Conservation (phyloP, 2,329 filamentous ascomycete species). For the Fusarium pseudograminearum region DNA sequence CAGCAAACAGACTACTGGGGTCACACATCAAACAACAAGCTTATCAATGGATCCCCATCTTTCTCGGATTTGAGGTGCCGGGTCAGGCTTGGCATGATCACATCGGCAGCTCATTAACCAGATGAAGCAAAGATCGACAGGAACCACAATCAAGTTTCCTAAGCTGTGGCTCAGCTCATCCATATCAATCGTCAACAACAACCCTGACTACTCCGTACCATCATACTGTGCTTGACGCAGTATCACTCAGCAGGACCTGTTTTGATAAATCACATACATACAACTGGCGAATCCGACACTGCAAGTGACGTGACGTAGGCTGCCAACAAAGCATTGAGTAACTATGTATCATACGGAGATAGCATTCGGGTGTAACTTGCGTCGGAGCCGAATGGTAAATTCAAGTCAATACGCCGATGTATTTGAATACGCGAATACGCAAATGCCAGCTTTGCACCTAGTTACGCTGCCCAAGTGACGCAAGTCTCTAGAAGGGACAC, state of each 20-base stretch:
- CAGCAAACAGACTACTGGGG: constrained; percentile 40
- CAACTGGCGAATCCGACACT: background rate
- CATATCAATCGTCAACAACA: background rate
- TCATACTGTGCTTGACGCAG: constrained; percentile 4
- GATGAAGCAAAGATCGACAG: constrained; percentile 26
- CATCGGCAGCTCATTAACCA: background rate
- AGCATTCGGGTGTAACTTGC: constrained; percentile 6
- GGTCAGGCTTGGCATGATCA: constrained; percentile 27
- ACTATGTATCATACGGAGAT: background rate
- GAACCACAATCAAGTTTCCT: constrained; percentile 22
- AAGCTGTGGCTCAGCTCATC: constrained; percentile 19
- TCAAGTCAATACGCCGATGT: background rate
- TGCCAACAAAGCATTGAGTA: constrained; percentile 11
- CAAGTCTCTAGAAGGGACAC: background rate
- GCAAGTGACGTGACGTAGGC: constrained; percentile 3
- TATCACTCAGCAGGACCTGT: background rate
- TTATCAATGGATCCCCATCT: constrained; percentile 29
- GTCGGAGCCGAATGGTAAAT: constrained; percentile 20
- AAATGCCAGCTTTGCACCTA: background rate
- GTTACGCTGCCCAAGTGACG: background rate
- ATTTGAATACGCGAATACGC: background rate
- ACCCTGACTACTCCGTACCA: background rate
- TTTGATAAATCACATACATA: background rate
- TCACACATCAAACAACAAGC: constrained; percentile 21
- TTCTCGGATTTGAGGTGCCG: constrained; percentile 35